Conservation (phyloP, 2,329 filamentous ascomycete genomes). For the Trichoderma simmonsii region DNA sequence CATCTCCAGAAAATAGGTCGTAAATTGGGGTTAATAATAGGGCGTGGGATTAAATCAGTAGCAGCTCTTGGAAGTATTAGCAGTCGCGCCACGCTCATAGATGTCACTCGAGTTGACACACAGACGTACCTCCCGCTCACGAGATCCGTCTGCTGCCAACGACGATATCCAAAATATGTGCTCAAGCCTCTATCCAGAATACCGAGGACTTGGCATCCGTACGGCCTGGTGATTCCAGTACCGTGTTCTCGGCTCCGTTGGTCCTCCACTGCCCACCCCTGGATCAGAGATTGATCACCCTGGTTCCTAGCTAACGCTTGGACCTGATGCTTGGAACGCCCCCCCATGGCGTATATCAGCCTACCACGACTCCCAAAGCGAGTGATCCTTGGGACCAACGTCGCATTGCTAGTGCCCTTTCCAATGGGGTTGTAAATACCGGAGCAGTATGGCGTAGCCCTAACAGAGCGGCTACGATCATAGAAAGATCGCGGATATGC, state of each 20-base stretch:
- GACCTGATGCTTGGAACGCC: background rate
- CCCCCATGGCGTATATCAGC: background rate
- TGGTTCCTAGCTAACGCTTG: background rate
- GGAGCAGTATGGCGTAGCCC: background rate
- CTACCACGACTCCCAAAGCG: background rate
- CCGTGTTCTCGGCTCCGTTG: conserved; percentile 10
- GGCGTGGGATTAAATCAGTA: background rate
- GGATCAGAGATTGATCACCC: conserved; percentile 1
- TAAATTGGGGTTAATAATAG: background rate
- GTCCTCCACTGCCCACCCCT: background rate
- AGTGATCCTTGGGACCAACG: background rate
- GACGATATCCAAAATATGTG: background rate
- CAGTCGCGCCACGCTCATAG: background rate
- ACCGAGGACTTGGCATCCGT: background rate
- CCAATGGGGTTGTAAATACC: background rate
- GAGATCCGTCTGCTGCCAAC: background rate
- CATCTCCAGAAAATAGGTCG: background rate
- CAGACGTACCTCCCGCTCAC: background rate
- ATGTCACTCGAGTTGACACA: background rate
- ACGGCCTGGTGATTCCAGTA: background rate
- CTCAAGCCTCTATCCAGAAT: background rate
- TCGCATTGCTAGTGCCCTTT: background rate
- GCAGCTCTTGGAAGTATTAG: background rate
- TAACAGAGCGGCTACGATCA: background rate
- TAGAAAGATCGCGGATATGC: background rate